Conservation (phyloP, 129 eudicot species). For the Chrysanthemum seticuspe region DNA sequence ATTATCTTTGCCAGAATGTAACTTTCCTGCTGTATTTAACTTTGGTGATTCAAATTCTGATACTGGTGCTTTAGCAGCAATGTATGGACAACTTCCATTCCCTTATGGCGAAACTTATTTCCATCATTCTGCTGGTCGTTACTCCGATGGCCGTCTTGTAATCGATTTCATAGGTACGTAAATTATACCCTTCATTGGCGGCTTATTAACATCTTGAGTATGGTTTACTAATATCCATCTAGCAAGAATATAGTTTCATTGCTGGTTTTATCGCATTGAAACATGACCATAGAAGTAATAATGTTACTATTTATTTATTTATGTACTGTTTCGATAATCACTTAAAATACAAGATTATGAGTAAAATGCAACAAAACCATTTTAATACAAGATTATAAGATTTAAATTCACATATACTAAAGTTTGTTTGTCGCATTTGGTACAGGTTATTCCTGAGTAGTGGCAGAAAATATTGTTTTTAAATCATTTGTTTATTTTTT, state of each 20-base stretch:
- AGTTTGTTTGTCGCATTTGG: background rate
- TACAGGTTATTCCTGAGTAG: background rate
- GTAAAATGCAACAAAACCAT: no score
- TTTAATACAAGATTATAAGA: background rate
- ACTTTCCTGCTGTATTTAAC: constrained; percentile 47
- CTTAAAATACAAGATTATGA: background rate
- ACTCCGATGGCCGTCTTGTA: constrained; percentile 53
- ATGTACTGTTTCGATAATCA: no score
- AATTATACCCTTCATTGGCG: background rate
- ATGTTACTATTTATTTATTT: no score
- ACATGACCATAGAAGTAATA: no score
- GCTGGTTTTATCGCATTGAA: background rate
- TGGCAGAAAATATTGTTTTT: background rate
- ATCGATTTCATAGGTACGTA: constrained; percentile 51
- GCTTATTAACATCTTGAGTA: background rate
- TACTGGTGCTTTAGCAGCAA: constrained; percentile 51
- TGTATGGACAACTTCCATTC: constrained; percentile 41
- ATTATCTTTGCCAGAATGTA: constrained; percentile 29
- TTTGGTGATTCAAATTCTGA: constrained; percentile 68
- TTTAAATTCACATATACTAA: background rate
- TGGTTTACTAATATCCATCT: background rate
- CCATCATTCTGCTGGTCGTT: constrained; percentile 38
- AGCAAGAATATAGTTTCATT: background rate
- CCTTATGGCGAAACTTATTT: background rate
- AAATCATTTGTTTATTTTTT: background rate